Conservation (phyloP, 352 stramenopile genomes). For the Phytopythium helicoides region DNA sequence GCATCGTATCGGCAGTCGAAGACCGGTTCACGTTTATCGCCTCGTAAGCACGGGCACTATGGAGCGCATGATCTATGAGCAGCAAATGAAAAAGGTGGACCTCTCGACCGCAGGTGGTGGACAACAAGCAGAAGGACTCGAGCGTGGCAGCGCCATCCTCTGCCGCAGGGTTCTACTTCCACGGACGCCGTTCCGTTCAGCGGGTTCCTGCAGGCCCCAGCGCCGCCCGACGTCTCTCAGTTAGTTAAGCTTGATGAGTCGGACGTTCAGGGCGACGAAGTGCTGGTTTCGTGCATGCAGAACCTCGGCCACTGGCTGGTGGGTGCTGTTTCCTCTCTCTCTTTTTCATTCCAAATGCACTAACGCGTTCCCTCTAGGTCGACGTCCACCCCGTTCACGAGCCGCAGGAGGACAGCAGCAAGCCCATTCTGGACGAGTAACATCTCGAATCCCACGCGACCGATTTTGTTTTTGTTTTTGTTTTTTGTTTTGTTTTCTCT, state of each 20-base stretch:
- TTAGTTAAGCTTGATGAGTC: slow-evolving; percentile 28
- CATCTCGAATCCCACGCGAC: too few species aligned
- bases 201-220: slow-evolving; percentile 57
- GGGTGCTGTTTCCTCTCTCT: slow-evolving; percentile 12
- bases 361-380: slow-evolving; percentile 28
- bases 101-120: slow-evolving; percentile 74
- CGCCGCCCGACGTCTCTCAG: slow-evolving; percentile 24
- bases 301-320: slow-evolving; percentile 63
- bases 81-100: slow-evolving; percentile 88
- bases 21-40: slow-evolving; percentile 90
- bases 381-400: slow-evolving; percentile 47
- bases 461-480: too few species aligned
- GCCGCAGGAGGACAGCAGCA: slow-evolving; percentile 18
- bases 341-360: too few species aligned
- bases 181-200: slow-evolving; percentile 31
- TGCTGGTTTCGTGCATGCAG: slow-evolving; percentile 59
- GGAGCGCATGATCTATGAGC: slow-evolving; percentile 91
- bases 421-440: not conserved
- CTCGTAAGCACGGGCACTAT: slow-evolving; percentile 91
- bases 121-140: slow-evolving; percentile 36
- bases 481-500: too few species aligned
- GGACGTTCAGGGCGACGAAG: slow-evolving; percentile 42
- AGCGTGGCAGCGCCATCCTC: too few species aligned
- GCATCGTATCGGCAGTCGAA: slow-evolving; percentile 90
- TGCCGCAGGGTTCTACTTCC: slow-evolving; percentile 7